These are phyloP conservation scores for Colletotrichum australisinense DNA, from an alignment of 2,329 filamentous ascomycete species.

Conservation along the genomic window DNA sequence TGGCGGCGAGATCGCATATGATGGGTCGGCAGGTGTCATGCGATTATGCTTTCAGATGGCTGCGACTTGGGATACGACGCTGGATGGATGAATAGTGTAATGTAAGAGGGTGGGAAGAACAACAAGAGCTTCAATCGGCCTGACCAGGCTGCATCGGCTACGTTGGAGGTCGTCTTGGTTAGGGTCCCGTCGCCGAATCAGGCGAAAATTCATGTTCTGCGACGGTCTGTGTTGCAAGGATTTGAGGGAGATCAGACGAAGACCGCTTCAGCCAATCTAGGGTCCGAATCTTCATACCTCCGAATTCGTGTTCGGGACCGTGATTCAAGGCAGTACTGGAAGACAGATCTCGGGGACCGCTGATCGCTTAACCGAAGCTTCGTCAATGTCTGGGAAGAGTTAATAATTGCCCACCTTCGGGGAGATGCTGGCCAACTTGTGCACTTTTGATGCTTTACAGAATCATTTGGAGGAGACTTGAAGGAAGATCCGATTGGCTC, in stretches of 20 bases:
- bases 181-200: neutral
- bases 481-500: neutral
- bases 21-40: slow-evolving; percentile 29
- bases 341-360: neutral
- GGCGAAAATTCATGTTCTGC: neutral
- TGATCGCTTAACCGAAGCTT: neutral
- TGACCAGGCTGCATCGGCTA: neutral
- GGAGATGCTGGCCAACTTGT: too few relatives aligned
- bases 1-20: slow-evolving; percentile 4
- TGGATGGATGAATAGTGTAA: neutral
- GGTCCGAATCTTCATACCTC: neutral
- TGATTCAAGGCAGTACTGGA: neutral
- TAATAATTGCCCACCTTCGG: neutral
- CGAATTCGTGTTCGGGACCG: slow-evolving; percentile 17
- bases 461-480: neutral
- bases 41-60: slow-evolving; percentile 14
- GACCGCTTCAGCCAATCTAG: neutral
- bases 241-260: slow-evolving; percentile 12
- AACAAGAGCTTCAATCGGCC: neutral
- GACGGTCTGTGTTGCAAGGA: slow-evolving; percentile 3
- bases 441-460: neutral
- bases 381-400: neutral
- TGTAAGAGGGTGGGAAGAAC: neutral
- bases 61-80: neutral
- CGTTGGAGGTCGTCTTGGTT: neutral